Conservation (phyloP, 1,139 yeast species). For the Meyerozyma sp. region DNA sequence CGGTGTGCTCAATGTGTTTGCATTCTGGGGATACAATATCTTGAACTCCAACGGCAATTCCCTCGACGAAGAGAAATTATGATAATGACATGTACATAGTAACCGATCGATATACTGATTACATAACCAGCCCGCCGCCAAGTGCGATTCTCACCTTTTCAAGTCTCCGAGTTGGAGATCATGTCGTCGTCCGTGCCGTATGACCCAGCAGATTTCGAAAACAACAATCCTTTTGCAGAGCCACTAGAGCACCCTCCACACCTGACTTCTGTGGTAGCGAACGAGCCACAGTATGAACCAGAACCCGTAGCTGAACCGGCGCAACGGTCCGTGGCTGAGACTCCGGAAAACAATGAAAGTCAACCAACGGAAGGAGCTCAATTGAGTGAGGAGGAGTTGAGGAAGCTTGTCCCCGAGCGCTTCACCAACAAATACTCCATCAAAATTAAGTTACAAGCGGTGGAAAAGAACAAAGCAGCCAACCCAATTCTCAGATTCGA, state of each 20-base stretch:
- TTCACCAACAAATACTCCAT: slow-evolving; percentile 31
- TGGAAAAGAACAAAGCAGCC: slow-evolving; percentile 37
- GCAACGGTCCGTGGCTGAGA: not conserved
- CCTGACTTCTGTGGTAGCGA: not conserved
- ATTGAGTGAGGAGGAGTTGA: slow-evolving; percentile 35
- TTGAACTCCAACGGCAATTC: slow-evolving; percentile 48
- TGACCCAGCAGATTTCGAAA: slow-evolving; percentile 61
- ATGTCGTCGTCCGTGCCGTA: slow-evolving; percentile 58
- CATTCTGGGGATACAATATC: slow-evolving; percentile 78
- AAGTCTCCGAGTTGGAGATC: not conserved
- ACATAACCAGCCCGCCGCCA: not conserved
- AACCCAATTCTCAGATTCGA: slow-evolving; percentile 43
- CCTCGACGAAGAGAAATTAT: slow-evolving; percentile 37
- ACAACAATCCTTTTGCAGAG: slow-evolving; percentile 58
- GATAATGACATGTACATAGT: slow-evolving; percentile 2
- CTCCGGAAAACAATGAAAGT: slow-evolving; percentile 2
- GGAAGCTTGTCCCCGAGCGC: slow-evolving; percentile 48
- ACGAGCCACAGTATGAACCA: not conserved
- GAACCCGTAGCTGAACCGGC: slow-evolving; percentile 1
- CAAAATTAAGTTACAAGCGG: slow-evolving; percentile 21
- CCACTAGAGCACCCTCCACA: slow-evolving; percentile 14
- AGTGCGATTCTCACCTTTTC: not conserved
- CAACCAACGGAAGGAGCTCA: slow-evolving; percentile 10
- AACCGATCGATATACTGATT: not conserved
- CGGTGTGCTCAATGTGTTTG: slow-evolving; percentile 70